Evolutionary conservation across 306 rosid genomes (phyloP).

Genomic region (Alnus rubra): DNA sequence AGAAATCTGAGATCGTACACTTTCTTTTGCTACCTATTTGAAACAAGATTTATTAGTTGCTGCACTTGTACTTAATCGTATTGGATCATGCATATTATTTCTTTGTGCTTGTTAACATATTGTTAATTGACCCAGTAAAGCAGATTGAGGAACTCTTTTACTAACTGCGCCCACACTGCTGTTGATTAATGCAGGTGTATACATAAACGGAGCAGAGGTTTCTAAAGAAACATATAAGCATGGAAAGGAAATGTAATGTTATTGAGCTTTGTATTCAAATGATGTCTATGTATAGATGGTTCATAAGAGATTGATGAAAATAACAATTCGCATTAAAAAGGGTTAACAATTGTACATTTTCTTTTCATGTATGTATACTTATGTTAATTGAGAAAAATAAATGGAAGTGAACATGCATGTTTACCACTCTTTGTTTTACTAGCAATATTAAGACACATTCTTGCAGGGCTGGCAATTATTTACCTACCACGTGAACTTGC

Average conservation of each 20-base stretch:
- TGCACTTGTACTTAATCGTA: too few species aligned
- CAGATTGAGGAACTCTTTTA: background rate
- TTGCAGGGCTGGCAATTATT: too few species aligned
- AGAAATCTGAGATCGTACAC: background rate
- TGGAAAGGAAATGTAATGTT: background rate
- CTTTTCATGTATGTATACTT: background rate
- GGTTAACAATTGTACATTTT: background rate
- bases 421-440: background rate
- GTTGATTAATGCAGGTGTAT: background rate
- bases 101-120: background rate
- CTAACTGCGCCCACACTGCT: background rate
- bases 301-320: background rate
- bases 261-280: background rate
- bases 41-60: too few species aligned
- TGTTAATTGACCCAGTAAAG: background rate
- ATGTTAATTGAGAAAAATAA: background rate
- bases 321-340: background rate
- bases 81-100: background rate
- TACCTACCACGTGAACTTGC: too few species aligned
- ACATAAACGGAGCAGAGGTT: background rate
- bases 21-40: too few species aligned
- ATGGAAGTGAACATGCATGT: background rate
- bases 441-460: background rate
- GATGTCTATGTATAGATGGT: background rate
- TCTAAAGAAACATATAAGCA: slow-evolving; percentile 9